A percentile compares a stretch with the other conserved stretches of the same genome.
Evolutionary conservation across 441 rosid genomes (phyloP).

Genomic region (Viola pubescens): DNA sequence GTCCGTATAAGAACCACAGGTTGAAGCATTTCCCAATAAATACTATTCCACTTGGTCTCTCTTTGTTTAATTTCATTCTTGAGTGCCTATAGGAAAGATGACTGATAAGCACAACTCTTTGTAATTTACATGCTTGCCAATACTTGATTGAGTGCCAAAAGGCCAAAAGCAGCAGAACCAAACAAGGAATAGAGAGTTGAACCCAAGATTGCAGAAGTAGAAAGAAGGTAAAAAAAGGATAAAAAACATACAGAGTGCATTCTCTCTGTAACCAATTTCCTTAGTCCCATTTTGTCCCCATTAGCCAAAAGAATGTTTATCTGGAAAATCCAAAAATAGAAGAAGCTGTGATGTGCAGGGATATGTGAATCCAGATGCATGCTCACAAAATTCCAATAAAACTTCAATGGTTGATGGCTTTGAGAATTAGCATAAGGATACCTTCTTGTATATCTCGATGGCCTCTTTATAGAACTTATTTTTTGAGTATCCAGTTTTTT

Average conservation of each 20-base stretch:
- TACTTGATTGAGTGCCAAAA: constrained; percentile 2
- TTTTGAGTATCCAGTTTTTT: constrained; percentile 80
- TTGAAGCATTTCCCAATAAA: constrained; percentile 85
- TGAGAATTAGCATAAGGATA: constrained; percentile 13
- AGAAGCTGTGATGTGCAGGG: constrained; percentile 10
- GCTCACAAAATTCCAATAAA: background rate
- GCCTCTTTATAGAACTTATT: constrained; percentile 70
- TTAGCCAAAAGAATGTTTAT: constrained; percentile 61
- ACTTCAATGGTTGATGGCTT: background rate
- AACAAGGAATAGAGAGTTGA: constrained; percentile 1
- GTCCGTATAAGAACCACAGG: constrained; percentile 76
- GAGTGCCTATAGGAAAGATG: constrained; percentile 40
- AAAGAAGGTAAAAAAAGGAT: constrained; percentile 10
- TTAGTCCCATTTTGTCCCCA: constrained; percentile 63
- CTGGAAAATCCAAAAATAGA: constrained; percentile 30
- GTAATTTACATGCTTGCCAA: background rate
- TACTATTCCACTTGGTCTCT: constrained; percentile 61
- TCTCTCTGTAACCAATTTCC: constrained; percentile 78
- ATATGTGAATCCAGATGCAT: background rate
- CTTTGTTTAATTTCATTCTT: constrained; percentile 82
- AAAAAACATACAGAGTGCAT: constrained; percentile 78
- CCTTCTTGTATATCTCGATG: constrained; percentile 66
- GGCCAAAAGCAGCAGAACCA: constrained; percentile 1
- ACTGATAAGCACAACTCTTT: constrained; percentile 7
- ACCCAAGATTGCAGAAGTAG: constrained; percentile 3